Conservation (phyloP, 768 basidiomycete species). For the Gloeostereum incarnatum region DNA sequence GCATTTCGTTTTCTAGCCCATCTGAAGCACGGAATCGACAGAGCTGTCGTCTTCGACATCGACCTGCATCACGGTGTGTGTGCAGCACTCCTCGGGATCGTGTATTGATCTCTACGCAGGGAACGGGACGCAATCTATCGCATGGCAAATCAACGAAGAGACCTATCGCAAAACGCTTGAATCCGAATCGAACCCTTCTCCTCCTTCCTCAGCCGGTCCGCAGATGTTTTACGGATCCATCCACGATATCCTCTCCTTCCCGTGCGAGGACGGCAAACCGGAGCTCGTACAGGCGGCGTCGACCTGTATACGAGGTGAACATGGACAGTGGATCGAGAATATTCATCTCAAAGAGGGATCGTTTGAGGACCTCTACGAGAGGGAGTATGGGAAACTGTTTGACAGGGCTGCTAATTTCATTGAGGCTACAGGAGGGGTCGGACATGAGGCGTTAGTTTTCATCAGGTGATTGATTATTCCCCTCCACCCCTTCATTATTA, state of each 20-base stretch:
- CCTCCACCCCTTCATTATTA: background rate
- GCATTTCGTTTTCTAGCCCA: conserved; percentile 50
- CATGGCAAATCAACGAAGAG: conserved; percentile 89
- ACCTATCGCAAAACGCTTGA: conserved; percentile 63
- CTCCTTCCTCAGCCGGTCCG: conserved; percentile 30
- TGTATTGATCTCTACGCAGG: conserved; percentile 30
- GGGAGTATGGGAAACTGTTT: conserved; percentile 53
- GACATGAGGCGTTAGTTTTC: conserved; percentile 70
- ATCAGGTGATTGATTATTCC: conserved; percentile 52
- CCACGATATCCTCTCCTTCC: conserved; percentile 90
- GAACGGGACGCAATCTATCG: conserved; percentile 90
- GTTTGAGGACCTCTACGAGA: conserved; percentile 62
- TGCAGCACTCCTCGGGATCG: background rate
- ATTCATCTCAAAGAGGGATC: conserved; percentile 78
- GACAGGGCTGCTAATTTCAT: conserved; percentile 65
- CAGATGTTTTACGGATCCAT: conserved; percentile 83
- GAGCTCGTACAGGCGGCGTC: conserved; percentile 82
- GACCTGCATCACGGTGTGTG: conserved; percentile 79
- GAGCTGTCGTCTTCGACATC: conserved; percentile 84
- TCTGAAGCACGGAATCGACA: conserved; percentile 65
- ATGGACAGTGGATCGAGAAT: conserved; percentile 85
- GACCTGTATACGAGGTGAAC: conserved; percentile 63
- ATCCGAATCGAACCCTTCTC: conserved; percentile 22
- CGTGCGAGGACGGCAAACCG: conserved; percentile 88
- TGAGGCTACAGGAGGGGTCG: conserved; percentile 50